Percentiles rank a stretch among this genome's conserved stretches.
Evolutionary conservation across 371 early-diverging fungal species (phyloP).

Genomic region (Globomyces sp.): DNA sequence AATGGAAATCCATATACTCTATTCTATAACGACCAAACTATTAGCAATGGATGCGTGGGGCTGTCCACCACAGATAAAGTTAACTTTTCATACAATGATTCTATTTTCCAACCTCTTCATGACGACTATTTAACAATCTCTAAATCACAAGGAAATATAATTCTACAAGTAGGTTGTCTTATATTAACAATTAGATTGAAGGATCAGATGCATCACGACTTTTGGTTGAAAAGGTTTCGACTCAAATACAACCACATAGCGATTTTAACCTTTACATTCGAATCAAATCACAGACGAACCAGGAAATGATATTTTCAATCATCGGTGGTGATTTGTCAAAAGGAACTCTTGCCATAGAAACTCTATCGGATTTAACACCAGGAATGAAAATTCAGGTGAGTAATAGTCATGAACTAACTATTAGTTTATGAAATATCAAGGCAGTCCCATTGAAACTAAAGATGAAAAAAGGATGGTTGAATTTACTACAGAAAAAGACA

Average conservation of each 20-base stretch:
- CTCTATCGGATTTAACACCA: conserved; percentile 6
- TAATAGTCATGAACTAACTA: no score
- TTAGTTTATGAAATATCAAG: no score
- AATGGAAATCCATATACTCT: conserved; percentile 6
- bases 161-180: neutral
- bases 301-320: conserved; percentile 2
- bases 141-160: conserved; percentile 9
- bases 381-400: neutral
- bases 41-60: neutral
- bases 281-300: neutral
- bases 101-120: neutral
- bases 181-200: neutral
- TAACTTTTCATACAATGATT: neutral
- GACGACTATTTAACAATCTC: neutral
- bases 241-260: no score
- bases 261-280: no score
- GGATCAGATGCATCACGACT: no score
- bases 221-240: no score
- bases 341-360: conserved; percentile 11
- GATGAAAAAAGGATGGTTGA: no score
- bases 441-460: no score
- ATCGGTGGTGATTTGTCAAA: conserved; percentile 9
- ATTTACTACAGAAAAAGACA: no score
- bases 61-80: neutral
- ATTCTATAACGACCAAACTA: conserved; percentile 8